Percentiles rank a stretch among this genome's conserved stretches.
phyloP scores from a whole-genome alignment of 1,139 yeast species.

The Spencermartinsiella ligniputridi region DNA sequence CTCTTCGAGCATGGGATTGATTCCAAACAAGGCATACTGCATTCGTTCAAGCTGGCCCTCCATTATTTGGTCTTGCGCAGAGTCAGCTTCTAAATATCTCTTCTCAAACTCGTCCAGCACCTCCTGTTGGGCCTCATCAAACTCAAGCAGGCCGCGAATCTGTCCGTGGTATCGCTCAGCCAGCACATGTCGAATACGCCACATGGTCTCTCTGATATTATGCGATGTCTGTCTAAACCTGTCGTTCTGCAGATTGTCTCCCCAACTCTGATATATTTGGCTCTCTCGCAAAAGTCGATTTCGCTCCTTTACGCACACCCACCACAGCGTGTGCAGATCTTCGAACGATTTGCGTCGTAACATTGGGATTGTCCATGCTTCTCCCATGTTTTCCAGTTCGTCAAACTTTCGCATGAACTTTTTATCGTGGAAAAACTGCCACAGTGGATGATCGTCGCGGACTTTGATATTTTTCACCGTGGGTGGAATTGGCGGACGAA shows the following conservation, averaged over 20 bases:
- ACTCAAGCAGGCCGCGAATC: slow-evolving; percentile 53
- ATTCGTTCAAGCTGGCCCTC: slow-evolving; percentile 71
- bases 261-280: slow-evolving; percentile 39
- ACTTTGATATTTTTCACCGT: slow-evolving; percentile 67
- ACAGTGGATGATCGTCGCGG: slow-evolving; percentile 84
- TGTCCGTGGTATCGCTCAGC: slow-evolving; percentile 79
- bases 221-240: slow-evolving; percentile 40
- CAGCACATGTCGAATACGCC: slow-evolving; percentile 79
- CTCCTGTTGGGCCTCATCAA: slow-evolving; percentile 40
- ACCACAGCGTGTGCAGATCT: slow-evolving; percentile 90
- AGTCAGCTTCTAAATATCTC: slow-evolving; percentile 55
- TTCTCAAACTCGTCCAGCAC: slow-evolving; percentile 56
- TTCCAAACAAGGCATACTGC: slow-evolving; percentile 78
- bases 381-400: slow-evolving; percentile 57
- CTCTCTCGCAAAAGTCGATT: slow-evolving; percentile 76
- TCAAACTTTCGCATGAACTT: slow-evolving; percentile 55
- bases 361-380: slow-evolving; percentile 87
- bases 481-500: slow-evolving; percentile 86
- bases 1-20: slow-evolving; percentile 49
- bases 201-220: slow-evolving; percentile 53
- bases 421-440: slow-evolving; percentile 78
- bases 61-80: slow-evolving; percentile 53
- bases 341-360: slow-evolving; percentile 87
- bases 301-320: slow-evolving; percentile 75
- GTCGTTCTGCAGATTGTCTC: slow-evolving; percentile 23